Evolutionary conservation across 768 basidiomycete genomes (phyloP).

Genomic region (Auricularia auricula-judae): DNA sequence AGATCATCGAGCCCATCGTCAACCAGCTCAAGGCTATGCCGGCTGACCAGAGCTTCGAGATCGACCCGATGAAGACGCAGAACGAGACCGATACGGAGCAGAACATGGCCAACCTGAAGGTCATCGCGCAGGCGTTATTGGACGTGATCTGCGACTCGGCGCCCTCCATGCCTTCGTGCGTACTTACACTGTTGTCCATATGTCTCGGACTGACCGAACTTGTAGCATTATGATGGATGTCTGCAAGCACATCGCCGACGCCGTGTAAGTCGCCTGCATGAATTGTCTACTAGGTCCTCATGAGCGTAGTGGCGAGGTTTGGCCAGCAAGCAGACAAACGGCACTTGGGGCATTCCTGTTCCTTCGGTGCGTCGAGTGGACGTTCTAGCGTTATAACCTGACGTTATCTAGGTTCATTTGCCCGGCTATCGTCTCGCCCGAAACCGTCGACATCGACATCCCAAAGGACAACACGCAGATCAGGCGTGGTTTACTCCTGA

Average conservation of each 20-base stretch:
- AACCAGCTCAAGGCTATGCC: conserved; percentile 65
- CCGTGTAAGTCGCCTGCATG: background rate
- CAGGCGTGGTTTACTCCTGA: conserved; percentile 71
- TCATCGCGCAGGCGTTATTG: conserved; percentile 66
- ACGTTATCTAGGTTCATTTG: conserved; percentile 65
- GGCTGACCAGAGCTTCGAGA: conserved; percentile 60
- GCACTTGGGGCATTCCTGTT: conserved; percentile 89
- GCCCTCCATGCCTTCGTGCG: conserved; percentile 64
- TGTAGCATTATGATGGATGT: background rate
- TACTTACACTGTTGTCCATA: conserved; percentile 1
- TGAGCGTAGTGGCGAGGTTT: conserved; percentile 43
- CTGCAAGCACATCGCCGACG: background rate
- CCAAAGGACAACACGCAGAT: conserved; percentile 50
- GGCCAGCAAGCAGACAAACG: conserved; percentile 72
- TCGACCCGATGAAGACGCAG: conserved; percentile 47
- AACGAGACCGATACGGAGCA: conserved; percentile 44
- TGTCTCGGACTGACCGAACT: conserved; percentile 7
- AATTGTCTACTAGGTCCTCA: background rate
- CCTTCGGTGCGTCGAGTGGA: conserved; percentile 41
- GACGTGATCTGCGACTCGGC: conserved; percentile 63
- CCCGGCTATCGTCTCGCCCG: conserved; percentile 81
- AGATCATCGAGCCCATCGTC: conserved; percentile 65
- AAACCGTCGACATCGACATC: conserved; percentile 71
- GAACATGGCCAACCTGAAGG: conserved; percentile 61
- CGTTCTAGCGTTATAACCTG: background rate